Base-by-base conservation (phyloP, 495 filamentous ascomycete species). In the Chaetomium fimeti region DNA sequence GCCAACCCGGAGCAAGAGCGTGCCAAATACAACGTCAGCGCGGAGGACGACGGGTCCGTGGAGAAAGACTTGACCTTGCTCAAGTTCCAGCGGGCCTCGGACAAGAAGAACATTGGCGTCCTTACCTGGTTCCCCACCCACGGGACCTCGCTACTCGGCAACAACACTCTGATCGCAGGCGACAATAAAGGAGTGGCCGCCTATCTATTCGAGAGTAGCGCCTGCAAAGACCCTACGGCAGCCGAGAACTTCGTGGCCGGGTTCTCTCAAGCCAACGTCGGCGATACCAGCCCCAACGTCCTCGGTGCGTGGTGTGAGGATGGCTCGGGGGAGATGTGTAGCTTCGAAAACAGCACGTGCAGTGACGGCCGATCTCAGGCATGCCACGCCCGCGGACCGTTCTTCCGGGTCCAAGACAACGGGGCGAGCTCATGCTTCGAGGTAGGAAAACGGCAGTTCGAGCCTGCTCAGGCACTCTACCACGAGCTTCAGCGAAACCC, bases 161-260 rank as follows among this genome's bases (percentile, higher is more conserved):
- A 98, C 75, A 97, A 98, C 72, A 97, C 91, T 8, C 77, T 97
- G 15, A 86, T 96, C 51, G 87, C 92, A 5, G 94, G 92, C 12
- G 93, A 98, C 73, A 98, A 98, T 74, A 98, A 98, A 76, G 93
- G 93, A 16, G 92, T 96, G 5, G 94, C 93, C 22, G 93, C 93
- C 1, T 87, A 87, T 67, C 76, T 94, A 8, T 90, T 97, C 62
- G 93, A 98, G 72, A 83, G 90, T 68, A 88, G 84, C 52, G 81
- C 89, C 13, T 68, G 73, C 4, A 74, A 71, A 7, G 79, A 84
- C 11, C 67, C 73, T 0, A 74, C 78, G 13, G 85, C 85, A 38
- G 82, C 87, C 0, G 84, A 87, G 25, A 83, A 81, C n/a, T 96
- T 92, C 66, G 89, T 98, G 20, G 91, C 95, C 2, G 93, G 92